Evolutionary conservation across 129 eudicot genomes (phyloP), one percentile per base, ranked within the genome.

Genomic region (Arctium minus): DNA sequence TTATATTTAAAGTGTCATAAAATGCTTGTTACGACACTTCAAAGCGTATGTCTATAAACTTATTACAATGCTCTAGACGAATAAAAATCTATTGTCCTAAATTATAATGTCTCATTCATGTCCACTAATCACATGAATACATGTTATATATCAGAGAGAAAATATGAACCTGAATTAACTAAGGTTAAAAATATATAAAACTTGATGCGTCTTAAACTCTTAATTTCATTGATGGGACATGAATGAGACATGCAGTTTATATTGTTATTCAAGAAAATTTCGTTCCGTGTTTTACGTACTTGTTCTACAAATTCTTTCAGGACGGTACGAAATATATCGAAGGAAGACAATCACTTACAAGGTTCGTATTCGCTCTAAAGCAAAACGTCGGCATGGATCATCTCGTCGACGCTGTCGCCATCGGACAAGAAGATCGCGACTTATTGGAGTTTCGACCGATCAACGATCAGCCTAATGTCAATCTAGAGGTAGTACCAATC

Each of bases 321-420:
- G 86, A 62, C 17, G 74, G 79, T 4, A 81, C 42, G 68, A 83
- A 74, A 73, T 88, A 81, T 69, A 80, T 69, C 78, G 90, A 85
- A 81, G 90, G 86, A 78, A 85, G 83, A 67, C 50, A 75, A 12
- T 69, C 86, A 53, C 62, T 85, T 8, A 72, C 85, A 73, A 83
- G 85, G n/a, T 88, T 81, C 70, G 85, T 78, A 18, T 79, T 76
- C 53, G 3, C 75, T 71, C 70, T 88, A 65, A 88, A 81, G 82
- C 70, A 79, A 30, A 9, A 73, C 48, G 90, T 81, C 70, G 88
- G 90, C 64, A 50, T 79, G n/a, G 50, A 67, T n/a, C 65, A 42
- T 65, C 84, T 88, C 75, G 86, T 88, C n/a, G 82, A 81, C 73
- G 88, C 86, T 70, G 83, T 84, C 42, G 85, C 85, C 29, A 80